Base-by-base conservation (phyloP, 768 basidiomycete species). In the Megacollybia marginata region DNA sequence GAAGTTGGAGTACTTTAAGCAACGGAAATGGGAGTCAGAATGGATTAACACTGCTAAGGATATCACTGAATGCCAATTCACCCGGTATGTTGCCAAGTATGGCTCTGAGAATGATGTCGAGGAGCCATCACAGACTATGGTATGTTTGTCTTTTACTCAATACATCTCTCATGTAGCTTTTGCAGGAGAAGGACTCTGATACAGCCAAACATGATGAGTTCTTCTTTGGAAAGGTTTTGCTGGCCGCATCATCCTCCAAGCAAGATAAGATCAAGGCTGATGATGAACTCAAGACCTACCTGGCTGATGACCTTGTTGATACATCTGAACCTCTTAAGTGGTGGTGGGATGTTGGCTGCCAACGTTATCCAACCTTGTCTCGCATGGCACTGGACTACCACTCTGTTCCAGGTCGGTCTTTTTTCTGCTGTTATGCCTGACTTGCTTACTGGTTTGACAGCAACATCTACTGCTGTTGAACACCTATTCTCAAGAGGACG, bases 321-420 rank as follows among this genome's bases (percentile, higher is more conserved):
- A 28, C 54, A 12, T 33, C 47, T 6, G 47, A 58, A 45, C 53
- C 47, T 8, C 9, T 58, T 19, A 42, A 1, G 16, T 61, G 60
- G 60, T 61, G 59, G 60, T 40, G 52, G 44, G 49, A 54, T 44
- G 23, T 28, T 28, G 31, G 51, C n/a, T 49, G 35, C 23, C 23
- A 31, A 40, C 40, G 48, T 15, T 66, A 56, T 49, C 64, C 60
- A 16, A 48, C 33, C 16, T 56, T 66, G 0, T 60, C 59, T 5
- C 42, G 48, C 10, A 65, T 66, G 65, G 64, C 59, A 0, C 42
- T 59, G 0, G 57, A 63, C 48, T 65, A 62, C 43, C 50, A 57
- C 2, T 42, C 51, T 1, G 56, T 58, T 31, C 56, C 55, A 9
- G 55, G 56, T 57, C 2, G 8, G 38, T 18, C 11, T 44, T 13